Evolutionary conservation across 306 rosid species (phyloP).

Genomic region (Rubus parviflorus): DNA sequence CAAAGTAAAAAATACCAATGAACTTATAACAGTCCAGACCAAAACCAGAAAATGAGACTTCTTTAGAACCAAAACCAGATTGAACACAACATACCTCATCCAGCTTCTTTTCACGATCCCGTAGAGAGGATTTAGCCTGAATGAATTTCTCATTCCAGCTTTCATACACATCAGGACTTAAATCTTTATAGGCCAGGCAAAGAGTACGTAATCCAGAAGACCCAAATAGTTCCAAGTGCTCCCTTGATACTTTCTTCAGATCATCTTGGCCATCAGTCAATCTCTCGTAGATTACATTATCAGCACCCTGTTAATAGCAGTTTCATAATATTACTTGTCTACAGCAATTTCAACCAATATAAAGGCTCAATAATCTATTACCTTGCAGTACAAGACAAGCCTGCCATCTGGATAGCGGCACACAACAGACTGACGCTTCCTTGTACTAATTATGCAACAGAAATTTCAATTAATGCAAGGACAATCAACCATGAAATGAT

Average conservation of each 20-base stretch:
- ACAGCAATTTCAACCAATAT: conserved; percentile 13
- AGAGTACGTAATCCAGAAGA: conserved; percentile 87
- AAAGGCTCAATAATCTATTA: conserved; percentile 43
- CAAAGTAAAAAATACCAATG: neutral
- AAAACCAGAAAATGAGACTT: neutral
- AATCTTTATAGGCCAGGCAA: conserved; percentile 89
- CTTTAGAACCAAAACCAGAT: neutral
- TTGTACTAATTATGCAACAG: conserved; percentile 55
- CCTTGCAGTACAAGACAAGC: conserved; percentile 95
- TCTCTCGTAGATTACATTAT: conserved; percentile 85
- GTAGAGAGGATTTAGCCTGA: conserved; percentile 89
- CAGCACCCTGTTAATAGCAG: conserved; percentile 83
- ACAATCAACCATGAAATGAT: conserved; percentile 13
- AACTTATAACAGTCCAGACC: neutral
- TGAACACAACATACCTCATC: conserved; percentile 67
- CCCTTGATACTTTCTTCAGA: conserved; percentile 72
- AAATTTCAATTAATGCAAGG: conserved; percentile 26
- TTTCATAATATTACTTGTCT: conserved; percentile 34
- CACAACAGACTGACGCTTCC: conserved; percentile 98
- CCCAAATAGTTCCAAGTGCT: conserved; percentile 81
- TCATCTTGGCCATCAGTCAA: conserved; percentile 51
- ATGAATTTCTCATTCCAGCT: conserved; percentile 93
- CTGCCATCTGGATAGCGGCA: conserved; percentile 95
- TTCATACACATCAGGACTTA: conserved; percentile 71
- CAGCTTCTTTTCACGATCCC: conserved; percentile 94